phyloP scores from a whole-genome alignment of 768 basidiomycete genomes.

The Rhizopogon vinicolor region DNA sequence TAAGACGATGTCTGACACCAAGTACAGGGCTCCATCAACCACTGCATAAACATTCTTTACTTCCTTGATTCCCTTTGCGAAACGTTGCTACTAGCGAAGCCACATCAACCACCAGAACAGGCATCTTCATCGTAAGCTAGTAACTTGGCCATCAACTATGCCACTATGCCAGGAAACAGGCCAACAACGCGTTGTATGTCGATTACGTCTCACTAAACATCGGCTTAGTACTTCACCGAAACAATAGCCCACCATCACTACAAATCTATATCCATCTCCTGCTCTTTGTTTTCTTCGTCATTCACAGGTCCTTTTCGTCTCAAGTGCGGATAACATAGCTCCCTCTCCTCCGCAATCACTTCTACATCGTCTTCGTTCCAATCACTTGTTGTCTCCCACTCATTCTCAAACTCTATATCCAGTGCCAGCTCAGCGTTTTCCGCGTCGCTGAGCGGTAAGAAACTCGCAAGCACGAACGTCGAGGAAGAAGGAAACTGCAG shows the following conservation, averaged over 20 bases:
- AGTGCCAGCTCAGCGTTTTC: constrained; percentile 51
- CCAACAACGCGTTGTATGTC: too few species aligned
- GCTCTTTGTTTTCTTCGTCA: constrained; percentile 37
- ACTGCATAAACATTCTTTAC: too few species aligned
- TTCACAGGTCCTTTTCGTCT: constrained; percentile 9
- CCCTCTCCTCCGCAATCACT: constrained; percentile 65
- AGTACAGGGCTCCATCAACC: too few species aligned
- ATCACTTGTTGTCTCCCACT: constrained; percentile 86
- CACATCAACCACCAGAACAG: too few species aligned
- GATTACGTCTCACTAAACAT: too few species aligned
- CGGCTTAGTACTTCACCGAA: neutral
- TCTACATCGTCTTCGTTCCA: constrained; percentile 90
- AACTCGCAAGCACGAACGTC: constrained; percentile 15
- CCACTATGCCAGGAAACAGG: too few species aligned
- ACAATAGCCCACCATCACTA: neutral
- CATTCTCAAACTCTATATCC: constrained; percentile 86
- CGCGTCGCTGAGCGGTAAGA: constrained; percentile 34
- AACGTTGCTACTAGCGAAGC: too few species aligned
- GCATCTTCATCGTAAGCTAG: too few species aligned
- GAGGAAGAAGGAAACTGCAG: neutral
- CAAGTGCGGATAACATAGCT: constrained; percentile 55
- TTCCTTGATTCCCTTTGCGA: too few species aligned
- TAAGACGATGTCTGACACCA: too few species aligned
- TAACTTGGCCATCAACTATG: too few species aligned
- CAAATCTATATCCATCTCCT: constrained; percentile 33